Evolutionary conservation across 2,329 filamentous ascomycete genomes (phyloP).

Genomic region (Diaporthe batatas): DNA sequence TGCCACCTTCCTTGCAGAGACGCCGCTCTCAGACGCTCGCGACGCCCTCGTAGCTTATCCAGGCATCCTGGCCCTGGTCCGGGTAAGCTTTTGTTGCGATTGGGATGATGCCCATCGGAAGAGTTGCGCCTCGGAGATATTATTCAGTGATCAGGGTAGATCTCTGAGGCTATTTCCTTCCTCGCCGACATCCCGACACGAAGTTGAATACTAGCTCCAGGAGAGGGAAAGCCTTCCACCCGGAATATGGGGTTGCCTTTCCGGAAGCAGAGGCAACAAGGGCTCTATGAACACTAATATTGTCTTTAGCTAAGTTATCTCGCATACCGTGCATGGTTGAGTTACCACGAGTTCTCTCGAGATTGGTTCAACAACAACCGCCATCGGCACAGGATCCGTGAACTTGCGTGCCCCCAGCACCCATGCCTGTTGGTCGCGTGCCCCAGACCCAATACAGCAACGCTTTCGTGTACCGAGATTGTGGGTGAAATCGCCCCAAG

Average conservation of each 20-base stretch:
- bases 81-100: background rate
- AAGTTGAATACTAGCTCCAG: background rate
- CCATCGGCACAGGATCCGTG: background rate
- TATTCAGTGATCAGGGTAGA: background rate
- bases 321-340: background rate
- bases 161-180: background rate
- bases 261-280: background rate
- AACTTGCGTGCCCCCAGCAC: background rate
- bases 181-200: background rate
- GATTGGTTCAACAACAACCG: background rate
- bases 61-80: background rate
- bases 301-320: background rate
- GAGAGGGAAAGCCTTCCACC: background rate
- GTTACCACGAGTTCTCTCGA: too few species aligned
- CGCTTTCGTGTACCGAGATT: slow-evolving; percentile 15
- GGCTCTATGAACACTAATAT: background rate
- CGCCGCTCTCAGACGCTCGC: background rate
- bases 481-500: slow-evolving; percentile 17
- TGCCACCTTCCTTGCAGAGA: background rate
- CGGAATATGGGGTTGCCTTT: background rate
- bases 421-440: slow-evolving; percentile 16
- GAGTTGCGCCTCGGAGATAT: background rate
- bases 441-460: background rate
- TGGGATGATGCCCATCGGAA: too few species aligned
- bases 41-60: background rate